Percentiles rank a stretch among this genome's conserved stretches.
Evolutionary conservation across 768 basidiomycete species (phyloP).

Genomic region (Xerocomellus intermedius): DNA sequence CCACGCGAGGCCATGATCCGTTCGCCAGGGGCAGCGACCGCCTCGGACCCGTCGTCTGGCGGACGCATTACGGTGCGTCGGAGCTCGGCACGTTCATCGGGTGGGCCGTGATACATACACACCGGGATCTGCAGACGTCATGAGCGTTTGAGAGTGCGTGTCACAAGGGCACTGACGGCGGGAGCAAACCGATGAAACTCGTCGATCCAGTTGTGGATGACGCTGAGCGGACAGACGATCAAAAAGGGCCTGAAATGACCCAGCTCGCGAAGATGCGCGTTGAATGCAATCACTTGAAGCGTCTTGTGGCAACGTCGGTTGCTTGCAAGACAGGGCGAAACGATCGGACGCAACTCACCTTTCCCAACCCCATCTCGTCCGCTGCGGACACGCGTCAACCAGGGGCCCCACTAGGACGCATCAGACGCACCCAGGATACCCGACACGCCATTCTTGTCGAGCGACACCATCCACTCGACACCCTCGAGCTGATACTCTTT

Average conservation of each 20-base stretch:
- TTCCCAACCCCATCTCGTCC: constrained; percentile 95
- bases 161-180: constrained; percentile 42
- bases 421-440: constrained; percentile 64
- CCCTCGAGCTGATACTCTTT: constrained; percentile 94
- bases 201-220: constrained; percentile 86
- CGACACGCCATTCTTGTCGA: constrained; percentile 82
- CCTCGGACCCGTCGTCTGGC: constrained; percentile 28
- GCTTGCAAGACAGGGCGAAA: not conserved
- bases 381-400: constrained; percentile 42
- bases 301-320: constrained; percentile 50
- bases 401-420: constrained; percentile 17
- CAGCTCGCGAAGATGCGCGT: constrained; percentile 81
- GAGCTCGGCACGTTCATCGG: constrained; percentile 76
- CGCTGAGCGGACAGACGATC: constrained; percentile 90
- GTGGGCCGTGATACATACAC: constrained; percentile 87
- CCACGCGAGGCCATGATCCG: constrained; percentile 24
- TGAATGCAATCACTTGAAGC: constrained; percentile 91
- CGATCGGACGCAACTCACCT: constrained; percentile 40
- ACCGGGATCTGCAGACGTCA: constrained; percentile 63
- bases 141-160: not conserved
- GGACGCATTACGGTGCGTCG: constrained; percentile 58
- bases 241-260: constrained; percentile 74
- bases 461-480: constrained; percentile 90
- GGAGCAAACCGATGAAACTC: constrained; percentile 89
- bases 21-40: constrained; percentile 21